phyloP scores from a whole-genome alignment of 306 rosid species.

The Hippophae rhamnoides region DNA sequence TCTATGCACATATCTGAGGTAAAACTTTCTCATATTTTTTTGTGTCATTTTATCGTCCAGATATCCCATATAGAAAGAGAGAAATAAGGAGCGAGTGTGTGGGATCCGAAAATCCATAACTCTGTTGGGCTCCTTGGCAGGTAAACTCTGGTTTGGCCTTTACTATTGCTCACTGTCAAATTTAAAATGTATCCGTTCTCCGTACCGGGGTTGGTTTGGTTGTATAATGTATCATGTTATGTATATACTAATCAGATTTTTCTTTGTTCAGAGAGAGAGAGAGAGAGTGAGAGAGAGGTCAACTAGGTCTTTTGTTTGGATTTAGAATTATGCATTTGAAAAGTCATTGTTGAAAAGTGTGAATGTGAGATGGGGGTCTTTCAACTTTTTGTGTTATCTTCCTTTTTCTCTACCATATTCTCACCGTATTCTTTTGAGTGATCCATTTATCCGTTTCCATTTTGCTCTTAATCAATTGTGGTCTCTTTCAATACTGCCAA shows the following conservation, averaged over 20 bases:
- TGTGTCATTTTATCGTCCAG: slow-evolving; percentile 41
- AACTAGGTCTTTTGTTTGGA: slow-evolving; percentile 29
- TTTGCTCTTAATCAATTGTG: slow-evolving; percentile 3
- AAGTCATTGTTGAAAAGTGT: slow-evolving; percentile 33
- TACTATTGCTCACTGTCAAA: slow-evolving; percentile 34
- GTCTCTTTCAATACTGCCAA: slow-evolving; percentile 41
- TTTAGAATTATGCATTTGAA: slow-evolving; percentile 32
- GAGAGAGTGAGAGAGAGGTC: slow-evolving; percentile 25
- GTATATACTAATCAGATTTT: neutral
- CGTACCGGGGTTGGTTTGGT: slow-evolving; percentile 48
- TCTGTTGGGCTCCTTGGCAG: slow-evolving; percentile 26
- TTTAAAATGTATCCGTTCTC: slow-evolving; percentile 27
- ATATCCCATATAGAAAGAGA: slow-evolving; percentile 38
- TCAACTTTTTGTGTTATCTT: slow-evolving; percentile 6
- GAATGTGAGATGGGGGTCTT: slow-evolving; percentile 20
- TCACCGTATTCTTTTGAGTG: neutral
- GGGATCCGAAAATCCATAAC: slow-evolving; percentile 34
- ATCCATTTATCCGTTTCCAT: slow-evolving; percentile 5
- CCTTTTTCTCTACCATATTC: slow-evolving; percentile 2
- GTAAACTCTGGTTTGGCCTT: slow-evolving; percentile 24
- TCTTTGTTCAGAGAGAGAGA: neutral
- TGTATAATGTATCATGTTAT: slow-evolving; percentile 18
- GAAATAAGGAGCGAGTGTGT: slow-evolving; percentile 16
- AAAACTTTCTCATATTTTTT: neutral
- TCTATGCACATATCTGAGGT: neutral